Evolutionary conservation across 2,329 filamentous ascomycete species (phyloP), one percentile per base, ranked within the genome.

Genomic region (Colletotrichum trifolii): DNA sequence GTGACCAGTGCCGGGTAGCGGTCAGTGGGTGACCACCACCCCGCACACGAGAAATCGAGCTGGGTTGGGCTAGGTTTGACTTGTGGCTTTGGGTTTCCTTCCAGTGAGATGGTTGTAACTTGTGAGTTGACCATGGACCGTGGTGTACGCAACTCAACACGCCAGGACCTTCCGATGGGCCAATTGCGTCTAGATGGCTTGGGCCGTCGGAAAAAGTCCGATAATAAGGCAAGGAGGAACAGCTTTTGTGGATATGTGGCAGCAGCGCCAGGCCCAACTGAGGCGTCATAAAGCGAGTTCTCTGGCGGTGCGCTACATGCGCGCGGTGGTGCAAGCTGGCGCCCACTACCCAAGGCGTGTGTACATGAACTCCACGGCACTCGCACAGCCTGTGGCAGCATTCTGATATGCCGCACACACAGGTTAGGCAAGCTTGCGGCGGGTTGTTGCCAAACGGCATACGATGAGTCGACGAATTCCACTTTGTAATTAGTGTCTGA

Each of bases 1-100:
- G 47, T 63, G 60, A 54, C 54, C 53, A 60, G 54, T 64, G 60
- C 54, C 60, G 60, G 42, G 15, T 33, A 17, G 54, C 59, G 60
- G 60, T 53, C 25, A 59, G 60, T 59, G 9, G 39, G 36, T 11
- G 38, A 52, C 46, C 34, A 62, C 62, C 61, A 62, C 62, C 61
- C 62, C 62, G 52, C 62, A 62, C 56, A 52, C 40, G 11, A 40
- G 38, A 36, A 47, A 33, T 25, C 25, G 25, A 25, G 25, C 25
- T 25, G 25, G 25, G 25, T 13, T 40, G 9, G 39, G 25, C 33
- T 45, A n/a, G 47, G 17, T 50, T 59, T 36, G 10, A 40, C 54
- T 13, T 40, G 10, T 17, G 45, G 35, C 33, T 25, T 25, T 25
- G 25, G 25, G 25, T 25, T 25, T 25, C 25, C 25, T 25, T 25